Base-by-base conservation (phyloP, 257 asterid species). In the Solanum acaule region DNA sequence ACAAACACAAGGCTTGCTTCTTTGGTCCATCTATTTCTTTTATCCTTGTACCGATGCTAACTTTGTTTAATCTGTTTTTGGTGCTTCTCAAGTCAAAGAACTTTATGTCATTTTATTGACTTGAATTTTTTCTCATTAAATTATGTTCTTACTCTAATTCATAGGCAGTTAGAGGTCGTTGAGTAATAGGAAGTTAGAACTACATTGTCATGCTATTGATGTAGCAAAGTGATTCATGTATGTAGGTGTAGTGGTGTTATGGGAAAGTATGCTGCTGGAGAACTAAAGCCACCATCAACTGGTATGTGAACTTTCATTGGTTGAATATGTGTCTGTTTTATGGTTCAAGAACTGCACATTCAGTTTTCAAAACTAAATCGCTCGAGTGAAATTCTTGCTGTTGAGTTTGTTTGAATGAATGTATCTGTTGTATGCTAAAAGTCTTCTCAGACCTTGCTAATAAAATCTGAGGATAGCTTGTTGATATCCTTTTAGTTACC, bases 221-320 rank as follows among this genome's bases (percentile, higher is more conserved):
- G 29, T 82, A 82, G 44, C 20, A 46, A 82, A 52, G 44, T 52
- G 71, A 82, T 82, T 49, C 38, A 82, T 71, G 71, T 86, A 91
- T 73, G 90, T 88, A 97, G 99, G 99, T 97, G 99, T 90, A 98
- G 99, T 84, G 99, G 99, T 88, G 99, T 97, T 87, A 94, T 96
- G 98, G 99, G 99, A 86, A 97, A 95, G 90, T 97, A 97, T 90
- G 98, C 99, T n/a, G 98, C 98, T 90, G 99, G 99, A 88, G 99
- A 97, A 90, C 94, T 97, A 88, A 96, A 94, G 89, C 99, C 99
- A 61, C 99, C 99, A 89, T 92, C 96, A 71, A 92, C 93, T 84
- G 98, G 99, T 97, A 87, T 86, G 98, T 94, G 34, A 18, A 88
- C 79, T 89, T 89, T 91, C 71, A 56, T 91, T 84, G 61, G 34